These are phyloP conservation scores for Saturnispora gosingensis DNA, from an alignment of 805 yeast genomes.

Conservation along the genomic window DNA sequence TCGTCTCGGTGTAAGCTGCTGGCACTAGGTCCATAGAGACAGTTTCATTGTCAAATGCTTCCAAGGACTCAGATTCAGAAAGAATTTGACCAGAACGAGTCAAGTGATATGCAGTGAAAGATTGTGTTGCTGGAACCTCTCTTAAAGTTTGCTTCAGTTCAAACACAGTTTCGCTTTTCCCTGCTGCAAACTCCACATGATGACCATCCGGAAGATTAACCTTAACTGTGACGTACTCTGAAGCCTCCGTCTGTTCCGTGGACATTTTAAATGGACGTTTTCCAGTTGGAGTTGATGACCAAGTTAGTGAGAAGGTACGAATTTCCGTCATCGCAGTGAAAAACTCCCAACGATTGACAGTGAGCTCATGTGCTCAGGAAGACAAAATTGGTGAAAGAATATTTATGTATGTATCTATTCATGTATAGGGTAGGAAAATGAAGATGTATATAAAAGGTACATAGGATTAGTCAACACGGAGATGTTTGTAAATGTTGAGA, in stretches of 20 bases:
- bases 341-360: neutral
- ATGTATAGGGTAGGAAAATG: neutral
- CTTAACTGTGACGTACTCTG: slow-evolving; percentile 7
- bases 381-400: neutral
- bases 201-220: slow-evolving; percentile 8
- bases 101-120: slow-evolving; percentile 52
- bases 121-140: slow-evolving; percentile 47
- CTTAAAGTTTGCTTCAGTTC: slow-evolving; percentile 51
- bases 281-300: neutral
- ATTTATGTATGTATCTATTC: neutral
- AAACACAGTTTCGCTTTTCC: slow-evolving; percentile 29
- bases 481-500: slow-evolving; percentile 69
- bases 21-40: slow-evolving; percentile 40
- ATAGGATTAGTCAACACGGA: slow-evolving; percentile 61
- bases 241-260: slow-evolving; percentile 1
- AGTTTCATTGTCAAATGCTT: slow-evolving; percentile 12
- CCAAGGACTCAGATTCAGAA: slow-evolving; percentile 22
- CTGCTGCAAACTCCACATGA: neutral
- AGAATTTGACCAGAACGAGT: slow-evolving; percentile 26
- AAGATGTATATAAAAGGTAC: neutral
- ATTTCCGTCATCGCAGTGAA: neutral
- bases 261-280: neutral
- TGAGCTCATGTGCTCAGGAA: neutral
- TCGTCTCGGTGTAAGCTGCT: slow-evolving; percentile 50
- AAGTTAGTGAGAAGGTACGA: neutral